Conservation (phyloP, 441 rosid genomes). For the Isatis lusitanica region DNA sequence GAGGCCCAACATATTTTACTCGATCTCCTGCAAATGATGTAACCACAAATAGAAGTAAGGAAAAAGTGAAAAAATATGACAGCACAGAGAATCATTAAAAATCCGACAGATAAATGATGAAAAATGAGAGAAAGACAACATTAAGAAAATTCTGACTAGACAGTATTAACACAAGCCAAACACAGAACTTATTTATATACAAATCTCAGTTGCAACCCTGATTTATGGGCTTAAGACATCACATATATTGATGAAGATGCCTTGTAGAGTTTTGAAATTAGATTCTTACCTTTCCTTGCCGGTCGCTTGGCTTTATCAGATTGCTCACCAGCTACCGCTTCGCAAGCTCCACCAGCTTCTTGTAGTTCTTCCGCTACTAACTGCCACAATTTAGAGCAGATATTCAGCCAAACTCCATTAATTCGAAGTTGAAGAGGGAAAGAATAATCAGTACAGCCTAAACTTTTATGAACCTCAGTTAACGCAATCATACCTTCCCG, state of each 20-base stretch:
- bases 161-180: too few relatives aligned
- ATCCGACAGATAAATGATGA: background rate
- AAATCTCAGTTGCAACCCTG: too few relatives aligned
- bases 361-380: conserved; percentile 58
- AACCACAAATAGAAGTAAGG: background rate
- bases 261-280: background rate
- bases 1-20: conserved; percentile 74
- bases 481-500: conserved; percentile 51
- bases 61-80: background rate
- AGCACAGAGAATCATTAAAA: conserved; percentile 11
- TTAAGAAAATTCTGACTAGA: background rate
- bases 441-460: background rate
- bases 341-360: conserved; percentile 45
- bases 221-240: background rate
- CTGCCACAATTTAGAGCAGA: conserved; percentile 12
- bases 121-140: conserved; percentile 14
- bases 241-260: conserved; percentile 3
- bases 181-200: too few relatives aligned
- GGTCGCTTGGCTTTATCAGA: conserved; percentile 52
- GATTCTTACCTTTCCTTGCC: conserved; percentile 61
- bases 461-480: background rate
- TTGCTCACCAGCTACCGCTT: conserved; percentile 50
- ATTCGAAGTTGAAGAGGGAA: background rate
- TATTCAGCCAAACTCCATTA: background rate
- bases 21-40: conserved; percentile 66